These are phyloP conservation scores for Zopfochytrium polystomum DNA, from an alignment of 371 early-diverging fungal genomes.

Conservation along the genomic window DNA sequence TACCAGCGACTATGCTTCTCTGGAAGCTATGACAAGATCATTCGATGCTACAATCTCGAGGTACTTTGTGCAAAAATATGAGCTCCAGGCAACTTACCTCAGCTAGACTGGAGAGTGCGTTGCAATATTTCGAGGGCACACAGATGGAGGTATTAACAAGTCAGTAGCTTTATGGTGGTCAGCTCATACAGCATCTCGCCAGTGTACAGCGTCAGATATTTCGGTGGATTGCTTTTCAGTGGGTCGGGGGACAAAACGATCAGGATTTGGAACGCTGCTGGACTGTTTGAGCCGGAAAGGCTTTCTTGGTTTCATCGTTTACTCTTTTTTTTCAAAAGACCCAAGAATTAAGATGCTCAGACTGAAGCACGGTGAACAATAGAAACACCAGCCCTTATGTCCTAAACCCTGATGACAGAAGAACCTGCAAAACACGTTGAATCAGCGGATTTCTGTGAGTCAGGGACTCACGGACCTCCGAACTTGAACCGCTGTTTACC, in stretches of 20 bases:
- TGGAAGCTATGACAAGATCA: conserved; percentile 50
- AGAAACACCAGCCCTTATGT: too few species aligned
- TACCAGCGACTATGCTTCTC: conserved; percentile 34
- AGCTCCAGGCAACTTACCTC: not conserved
- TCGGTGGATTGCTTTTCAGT: conserved; percentile 36
- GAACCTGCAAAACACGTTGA: too few species aligned
- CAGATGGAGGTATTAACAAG: conserved; percentile 40
- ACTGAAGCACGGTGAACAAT: too few species aligned
- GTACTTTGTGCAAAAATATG: conserved; percentile 25
- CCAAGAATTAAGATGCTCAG: too few species aligned
- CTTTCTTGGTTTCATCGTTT: too few species aligned
- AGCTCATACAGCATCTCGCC: not conserved
- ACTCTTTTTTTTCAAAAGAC: too few species aligned
- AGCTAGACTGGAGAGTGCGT: conserved; percentile 44
- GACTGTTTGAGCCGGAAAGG: not conserved
- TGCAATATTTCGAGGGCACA: conserved; percentile 44
- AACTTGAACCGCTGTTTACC: too few species aligned
- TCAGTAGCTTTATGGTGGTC: not conserved
- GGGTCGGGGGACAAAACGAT: conserved; percentile 49
- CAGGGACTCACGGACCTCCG: too few species aligned
- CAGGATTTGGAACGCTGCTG: conserved; percentile 42
- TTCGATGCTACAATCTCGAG: conserved; percentile 42
- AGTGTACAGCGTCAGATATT: conserved; percentile 44
- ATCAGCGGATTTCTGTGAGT: too few species aligned
- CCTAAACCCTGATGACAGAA: too few species aligned